phyloP scores from a whole-genome alignment of 768 basidiomycete species.

The Naematelia encephala region DNA sequence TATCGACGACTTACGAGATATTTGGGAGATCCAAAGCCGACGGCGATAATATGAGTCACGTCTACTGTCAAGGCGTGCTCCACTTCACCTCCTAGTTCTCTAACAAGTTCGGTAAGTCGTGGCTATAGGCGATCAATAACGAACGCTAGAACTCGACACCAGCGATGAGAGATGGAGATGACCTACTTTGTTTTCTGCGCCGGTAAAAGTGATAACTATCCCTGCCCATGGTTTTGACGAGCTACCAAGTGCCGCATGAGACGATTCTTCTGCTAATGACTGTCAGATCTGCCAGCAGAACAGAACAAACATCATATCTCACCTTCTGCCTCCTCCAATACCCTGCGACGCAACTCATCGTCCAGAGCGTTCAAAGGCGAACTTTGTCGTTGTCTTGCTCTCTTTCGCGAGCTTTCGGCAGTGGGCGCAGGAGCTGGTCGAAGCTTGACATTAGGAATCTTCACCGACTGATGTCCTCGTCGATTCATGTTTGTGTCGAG shows the following conservation, averaged over 20 bases:
- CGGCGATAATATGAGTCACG: constrained; percentile 83
- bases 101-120: constrained; percentile 68
- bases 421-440: constrained; percentile 40
- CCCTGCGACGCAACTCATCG: constrained; percentile 31
- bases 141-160: constrained; percentile 8
- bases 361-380: constrained; percentile 36
- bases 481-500: constrained; percentile 32
- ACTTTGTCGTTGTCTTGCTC: constrained; percentile 11
- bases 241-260: constrained; percentile 23
- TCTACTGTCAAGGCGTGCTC: constrained; percentile 72
- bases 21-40: constrained; percentile 76
- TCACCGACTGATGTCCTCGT: constrained; percentile 49
- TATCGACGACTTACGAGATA: constrained; percentile 60
- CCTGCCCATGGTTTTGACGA: constrained; percentile 30
- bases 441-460: constrained; percentile 52
- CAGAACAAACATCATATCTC: constrained; percentile 9
- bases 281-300: not conserved
- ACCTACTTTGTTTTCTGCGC: constrained; percentile 40
- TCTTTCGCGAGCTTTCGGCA: constrained; percentile 3
- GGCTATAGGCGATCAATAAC: constrained; percentile 54
- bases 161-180: constrained; percentile 1
- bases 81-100: constrained; percentile 72
- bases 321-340: constrained; percentile 35
- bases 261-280: constrained; percentile 27
- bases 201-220: constrained; percentile 37